phyloP scores from a whole-genome alignment of 257 asterid genomes.

The Primulina tabacum region DNA sequence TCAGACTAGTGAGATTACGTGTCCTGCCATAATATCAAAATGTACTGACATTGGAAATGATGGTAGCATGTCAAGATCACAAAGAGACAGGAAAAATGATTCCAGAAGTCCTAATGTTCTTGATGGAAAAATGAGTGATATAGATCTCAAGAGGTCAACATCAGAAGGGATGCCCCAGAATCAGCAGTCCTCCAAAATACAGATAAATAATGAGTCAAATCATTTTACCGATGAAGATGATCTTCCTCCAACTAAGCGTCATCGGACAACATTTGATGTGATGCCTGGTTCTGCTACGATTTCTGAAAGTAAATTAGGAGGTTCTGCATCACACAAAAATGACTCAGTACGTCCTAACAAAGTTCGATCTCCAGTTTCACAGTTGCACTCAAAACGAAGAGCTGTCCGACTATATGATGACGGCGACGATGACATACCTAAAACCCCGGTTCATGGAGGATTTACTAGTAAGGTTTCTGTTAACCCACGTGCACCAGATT shows the following conservation, averaged over 20 bases:
- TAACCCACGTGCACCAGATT: slow-evolving; percentile 36
- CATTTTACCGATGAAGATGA: slow-evolving; percentile 37
- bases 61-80: slow-evolving; percentile 26
- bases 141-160: slow-evolving; percentile 28
- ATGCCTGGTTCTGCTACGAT: not conserved
- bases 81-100: slow-evolving; percentile 27
- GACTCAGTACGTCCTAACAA: slow-evolving; percentile 21
- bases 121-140: slow-evolving; percentile 25
- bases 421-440: slow-evolving; percentile 76
- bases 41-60: slow-evolving; percentile 39
- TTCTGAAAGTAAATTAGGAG: slow-evolving; percentile 22
- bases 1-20: slow-evolving; percentile 30
- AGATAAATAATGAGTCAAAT: slow-evolving; percentile 26
- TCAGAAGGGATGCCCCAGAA: slow-evolving; percentile 37
- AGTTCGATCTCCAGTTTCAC: slow-evolving; percentile 25
- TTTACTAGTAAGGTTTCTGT: slow-evolving; percentile 43
- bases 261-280: slow-evolving; percentile 36
- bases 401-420: slow-evolving; percentile 84
- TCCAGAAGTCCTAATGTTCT: slow-evolving; percentile 17
- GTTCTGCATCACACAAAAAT: slow-evolving; percentile 22
- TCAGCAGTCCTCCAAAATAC: slow-evolving; percentile 17
- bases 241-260: slow-evolving; percentile 44
- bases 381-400: slow-evolving; percentile 61
- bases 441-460: slow-evolving; percentile 93
- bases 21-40: slow-evolving; percentile 46